These are phyloP conservation scores for Mycena venus DNA, from an alignment of 768 basidiomycete genomes.

Conservation along the genomic window DNA sequence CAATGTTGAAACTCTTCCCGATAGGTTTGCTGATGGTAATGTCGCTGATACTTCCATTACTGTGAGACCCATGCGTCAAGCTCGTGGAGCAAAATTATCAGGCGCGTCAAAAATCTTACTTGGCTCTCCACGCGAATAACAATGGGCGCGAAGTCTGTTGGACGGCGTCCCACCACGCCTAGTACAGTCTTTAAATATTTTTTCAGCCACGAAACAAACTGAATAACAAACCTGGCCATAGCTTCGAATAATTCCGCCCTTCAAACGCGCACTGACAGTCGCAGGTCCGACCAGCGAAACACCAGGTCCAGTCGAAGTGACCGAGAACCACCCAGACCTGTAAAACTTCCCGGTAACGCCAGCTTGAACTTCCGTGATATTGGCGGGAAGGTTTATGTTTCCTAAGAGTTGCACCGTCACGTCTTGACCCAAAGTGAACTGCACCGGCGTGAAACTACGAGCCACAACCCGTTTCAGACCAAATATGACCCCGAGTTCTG, in stretches of 20 bases:
- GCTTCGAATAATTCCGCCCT: conserved; percentile 30
- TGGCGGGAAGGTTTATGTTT: conserved; percentile 31
- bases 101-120: background rate
- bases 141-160: conserved; percentile 25
- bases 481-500: too few species aligned
- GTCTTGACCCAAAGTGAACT: conserved; percentile 27
- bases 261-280: conserved; percentile 11
- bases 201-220: background rate
- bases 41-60: conserved; percentile 28
- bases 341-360: conserved; percentile 28
- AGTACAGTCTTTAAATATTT: background rate
- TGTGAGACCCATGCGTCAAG: background rate
- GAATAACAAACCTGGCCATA: conserved; percentile 24
- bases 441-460: conserved; percentile 26
- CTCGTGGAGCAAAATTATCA: background rate
- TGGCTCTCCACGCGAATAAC: conserved; percentile 28
- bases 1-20: conserved; percentile 34
- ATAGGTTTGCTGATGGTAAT: conserved; percentile 33
- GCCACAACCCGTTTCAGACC: too few species aligned
- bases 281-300: conserved; percentile 22
- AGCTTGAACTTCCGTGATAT: conserved; percentile 30
- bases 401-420: conserved; percentile 28
- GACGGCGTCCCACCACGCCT: conserved; percentile 28
- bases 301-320: conserved; percentile 28
- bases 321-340: conserved; percentile 26